phyloP scores from a whole-genome alignment of 2,329 filamentous ascomycete species.

The Colletotrichum echinochloae region DNA sequence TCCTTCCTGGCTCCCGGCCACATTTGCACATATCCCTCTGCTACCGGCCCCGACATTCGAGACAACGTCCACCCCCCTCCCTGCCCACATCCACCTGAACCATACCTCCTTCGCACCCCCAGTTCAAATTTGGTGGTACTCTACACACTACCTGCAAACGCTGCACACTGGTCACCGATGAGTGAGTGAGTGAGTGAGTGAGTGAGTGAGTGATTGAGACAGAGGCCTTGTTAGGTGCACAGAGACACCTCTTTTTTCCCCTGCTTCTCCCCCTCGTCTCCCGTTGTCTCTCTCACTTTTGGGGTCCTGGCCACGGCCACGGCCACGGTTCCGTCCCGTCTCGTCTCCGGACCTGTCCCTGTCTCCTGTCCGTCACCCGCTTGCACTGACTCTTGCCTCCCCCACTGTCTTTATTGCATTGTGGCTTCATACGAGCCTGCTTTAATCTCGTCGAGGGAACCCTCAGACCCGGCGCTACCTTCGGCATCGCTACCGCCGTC shows the following conservation, averaged over 20 bases:
- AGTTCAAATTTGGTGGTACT: slow-evolving; percentile 37
- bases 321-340: slow-evolving; percentile 28
- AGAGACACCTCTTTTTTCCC: no score
- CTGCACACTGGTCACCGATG: slow-evolving; percentile 1
- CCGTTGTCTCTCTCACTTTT: slow-evolving; percentile 23
- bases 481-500: slow-evolving; percentile 20
- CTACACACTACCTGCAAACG: not conserved
- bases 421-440: slow-evolving; percentile 38
- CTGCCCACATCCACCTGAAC: slow-evolving; percentile 40
- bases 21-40: slow-evolving; percentile 35
- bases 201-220: not conserved
- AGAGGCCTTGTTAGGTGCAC: no score
- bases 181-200: not conserved
- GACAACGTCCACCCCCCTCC: slow-evolving; percentile 39
- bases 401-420: slow-evolving; percentile 40
- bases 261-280: not conserved
- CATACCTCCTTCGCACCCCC: slow-evolving; percentile 39
- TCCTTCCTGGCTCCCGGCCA: slow-evolving; percentile 38
- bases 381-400: slow-evolving; percentile 38
- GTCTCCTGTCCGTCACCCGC: slow-evolving; percentile 16
- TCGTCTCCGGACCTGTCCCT: slow-evolving; percentile 19
- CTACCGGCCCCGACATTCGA: slow-evolving; percentile 38
- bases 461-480: slow-evolving; percentile 34
- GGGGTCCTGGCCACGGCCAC: slow-evolving; percentile 13
- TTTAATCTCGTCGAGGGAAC: slow-evolving; percentile 37